Base-by-base conservation (phyloP, 1,139 yeast genomes). In the Hemisphaericaspora xylanilytica region DNA sequence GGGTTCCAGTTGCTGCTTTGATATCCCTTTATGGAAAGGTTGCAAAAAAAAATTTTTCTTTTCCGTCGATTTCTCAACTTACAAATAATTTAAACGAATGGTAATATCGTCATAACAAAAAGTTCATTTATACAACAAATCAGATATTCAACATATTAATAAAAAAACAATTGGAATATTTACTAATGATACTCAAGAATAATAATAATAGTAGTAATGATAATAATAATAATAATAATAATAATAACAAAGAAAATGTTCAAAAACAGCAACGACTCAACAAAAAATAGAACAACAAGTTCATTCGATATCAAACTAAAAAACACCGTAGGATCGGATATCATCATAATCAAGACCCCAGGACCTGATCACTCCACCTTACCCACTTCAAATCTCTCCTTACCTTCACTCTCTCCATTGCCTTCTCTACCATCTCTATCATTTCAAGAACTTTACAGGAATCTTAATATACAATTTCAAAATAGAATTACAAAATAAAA, bases 381-480 rank as follows among this genome's bases (percentile, higher is more conserved):
- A n/a, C n/a, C n/a, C n/a, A n/a, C n/a, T n/a, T n/a, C n/a, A n/a
- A 25, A 3, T 12, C 10, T 12, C 15, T 12, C 3, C 6, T 4
- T n/a, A 12, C 6, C 15, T 4, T 25, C 15, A 5, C 15, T n/a
- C 28, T 4, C 9, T 4, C 6, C 28, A 11, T 12, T 4, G 8
- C 26, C 26, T 12, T 24, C 26, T 12, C 6, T 24, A 7, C 9
- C 28, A 24, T 24, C 28, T 25, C 28, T 12, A 25, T 25, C 28
- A 25, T 12, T n/a, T 25, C 10, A 25, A 25, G 28, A 25, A 25
- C 26, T 12, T 25, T 25, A 25, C 28, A 25, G 15, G 28, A 25
- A 25, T 25, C 28, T 25, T 20, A 29, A 29, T 29, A 29, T 20
- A 20, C 24, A 29, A 29, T 20, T 29, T 29, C 32, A 29, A 20